Conservation (phyloP, 768 basidiomycete genomes). For the Kwoniella shandongensis region DNA sequence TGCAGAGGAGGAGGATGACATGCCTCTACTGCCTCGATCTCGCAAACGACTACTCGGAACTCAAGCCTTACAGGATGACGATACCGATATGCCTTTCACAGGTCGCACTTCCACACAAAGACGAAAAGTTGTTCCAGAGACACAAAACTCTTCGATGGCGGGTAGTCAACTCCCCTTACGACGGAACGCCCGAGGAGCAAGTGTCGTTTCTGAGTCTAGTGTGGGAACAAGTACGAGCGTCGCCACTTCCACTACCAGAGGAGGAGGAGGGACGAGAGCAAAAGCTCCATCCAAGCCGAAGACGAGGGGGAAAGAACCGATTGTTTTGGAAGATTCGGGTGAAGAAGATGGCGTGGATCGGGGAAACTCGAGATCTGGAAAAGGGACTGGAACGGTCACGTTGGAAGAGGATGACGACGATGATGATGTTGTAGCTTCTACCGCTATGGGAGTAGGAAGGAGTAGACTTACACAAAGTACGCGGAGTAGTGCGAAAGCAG, state of each 20-base stretch:
- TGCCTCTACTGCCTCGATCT: conserved; percentile 34
- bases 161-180: not conserved
- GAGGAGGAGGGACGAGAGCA: not conserved
- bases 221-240: conserved; percentile 10
- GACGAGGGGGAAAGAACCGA: conserved; percentile 12
- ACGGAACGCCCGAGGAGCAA: conserved; percentile 24
- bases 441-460: conserved; percentile 6
- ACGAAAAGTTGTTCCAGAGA: conserved; percentile 13
- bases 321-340: conserved; percentile 26
- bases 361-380: conserved; percentile 8
- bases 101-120: conserved; percentile 5
- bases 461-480: not conserved
- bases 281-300: not conserved
- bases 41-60: conserved; percentile 23
- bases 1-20: conserved; percentile 30
- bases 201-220: conserved; percentile 23
- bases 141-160: conserved; percentile 4
- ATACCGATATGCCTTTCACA: conserved; percentile 6
- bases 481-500: not conserved
- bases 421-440: not conserved
- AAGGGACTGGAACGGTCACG: conserved; percentile 13
- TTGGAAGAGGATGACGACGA: not conserved
- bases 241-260: conserved; percentile 3
- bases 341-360: conserved; percentile 19
- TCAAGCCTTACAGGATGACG: conserved; percentile 20